Evolutionary conservation across 768 basidiomycete genomes (phyloP), one percentile per base, ranked within the genome.

Genomic region (Mrakia gelida): DNA sequence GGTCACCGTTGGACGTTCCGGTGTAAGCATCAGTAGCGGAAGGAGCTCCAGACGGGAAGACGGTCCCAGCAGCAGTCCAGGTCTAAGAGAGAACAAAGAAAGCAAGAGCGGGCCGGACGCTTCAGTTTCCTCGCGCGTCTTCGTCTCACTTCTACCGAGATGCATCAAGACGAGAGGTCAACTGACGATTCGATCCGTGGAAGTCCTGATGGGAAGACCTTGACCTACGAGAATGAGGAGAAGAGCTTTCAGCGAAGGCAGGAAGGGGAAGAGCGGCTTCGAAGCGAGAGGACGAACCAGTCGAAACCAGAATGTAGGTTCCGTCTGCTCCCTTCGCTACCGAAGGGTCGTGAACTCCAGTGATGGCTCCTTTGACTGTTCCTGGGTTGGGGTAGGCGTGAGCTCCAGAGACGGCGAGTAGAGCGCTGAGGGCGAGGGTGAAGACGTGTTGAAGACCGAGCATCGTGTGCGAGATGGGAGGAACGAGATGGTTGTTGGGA

Each of bases 41-140:
- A 23, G 75, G 75, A 63, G 63, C 63, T 65, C 67, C 67, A 34
- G 45, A 9, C 0, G 75, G 75, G 38, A 43, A 76, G 11, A 76
- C 28, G 10, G 67, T n/a, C 21, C 75, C 75, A 26, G 65, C 75
- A 1, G 3, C 16, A 11, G 67, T 76, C 75, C 75, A 76, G 26
- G 34, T 67, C 75, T 75, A 26, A 21, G 18, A 30, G 38, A 34
- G 21, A 32, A 32, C 6, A 0, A 23, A 45, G 23, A 71, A 26
- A 71, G 26, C 18, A 62, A n/a, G 3, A 43, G 41, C 28, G 30
- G 43, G 13, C 11, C 26, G 63, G 41, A 41, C 9, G 30, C 21
- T 16, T 54, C 38, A 71, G 30, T 28, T 28, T n/a, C 9, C 18
- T 21, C 21, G 10, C 28, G 30, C 71, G n/a, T 13, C 26, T 5